Evolutionary conservation across 805 yeast genomes (phyloP), one percentile per base, ranked within the genome.

Genomic region (Zygoascus biomembranicola): DNA sequence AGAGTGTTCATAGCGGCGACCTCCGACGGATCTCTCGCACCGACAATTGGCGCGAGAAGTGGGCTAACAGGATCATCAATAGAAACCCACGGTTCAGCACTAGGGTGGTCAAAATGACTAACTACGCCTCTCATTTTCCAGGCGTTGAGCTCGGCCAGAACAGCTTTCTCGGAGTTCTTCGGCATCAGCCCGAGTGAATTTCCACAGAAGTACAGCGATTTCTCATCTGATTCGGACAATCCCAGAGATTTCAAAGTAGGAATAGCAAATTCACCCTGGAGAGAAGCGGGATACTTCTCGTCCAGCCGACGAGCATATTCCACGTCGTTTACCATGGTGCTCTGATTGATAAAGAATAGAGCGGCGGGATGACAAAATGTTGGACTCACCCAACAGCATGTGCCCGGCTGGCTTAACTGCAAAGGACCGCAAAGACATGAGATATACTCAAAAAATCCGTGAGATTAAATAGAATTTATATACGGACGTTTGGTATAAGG

Each of bases 121-220:
- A 86, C 90, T 8, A 90, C 98, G 2, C 83, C 98, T 35, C 90
- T 72, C 28, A 67, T 73, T 32, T 80, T 74, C 98, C 98, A 90
- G 0, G 94, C 95, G 58, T 81, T 78, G 49, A 90, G 71, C 67
- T 90, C 97, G 43, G 72, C 75, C 49, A 69, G 68, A 14, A 90
- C 71, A 14, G 86, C 85, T 6, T 59, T 57, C 35, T 78, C 72
- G 0, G 90, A 82, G 8, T 72, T 64, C 50, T 69, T 72, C 0
- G 98, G 97, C 90, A 89, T 86, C 55, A 90, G 70, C 0, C 98
- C 98, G 6, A 90, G 78, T n/a, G 96, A 88, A 71, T 90, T 92
- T 2, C 98, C 98, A 69, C 96, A 89, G 47, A 90, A 73, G 65
- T 90, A 92, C 20, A 77, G 73, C 11, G 78, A 72, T 8, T 60